Evolutionary conservation across 1,139 yeast genomes (phyloP).

Genomic region (Zygoascus meyerae): DNA sequence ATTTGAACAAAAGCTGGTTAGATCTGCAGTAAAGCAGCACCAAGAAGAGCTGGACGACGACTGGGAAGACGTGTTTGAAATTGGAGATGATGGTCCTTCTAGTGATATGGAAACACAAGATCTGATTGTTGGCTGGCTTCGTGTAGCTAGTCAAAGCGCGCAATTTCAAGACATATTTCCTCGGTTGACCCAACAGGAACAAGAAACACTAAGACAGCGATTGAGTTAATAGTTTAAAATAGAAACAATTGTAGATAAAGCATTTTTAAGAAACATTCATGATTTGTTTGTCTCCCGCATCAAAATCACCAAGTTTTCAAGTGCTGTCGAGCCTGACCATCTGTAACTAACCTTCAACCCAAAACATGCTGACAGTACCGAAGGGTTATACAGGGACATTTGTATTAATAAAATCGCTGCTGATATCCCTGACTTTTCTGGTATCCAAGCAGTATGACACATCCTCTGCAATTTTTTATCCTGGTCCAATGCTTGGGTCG

Average conservation of each 20-base stretch:
- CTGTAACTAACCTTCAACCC: too few relatives aligned
- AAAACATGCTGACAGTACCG: not conserved
- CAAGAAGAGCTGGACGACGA: slow-evolving; percentile 23
- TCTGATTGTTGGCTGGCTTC: slow-evolving; percentile 56
- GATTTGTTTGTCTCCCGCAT: not conserved
- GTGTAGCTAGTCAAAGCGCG: slow-evolving; percentile 41
- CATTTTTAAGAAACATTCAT: not conserved
- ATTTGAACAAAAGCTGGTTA: slow-evolving; percentile 37
- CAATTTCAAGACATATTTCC: slow-evolving; percentile 5
- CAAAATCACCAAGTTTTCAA: not conserved
- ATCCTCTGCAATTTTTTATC: slow-evolving; percentile 37
- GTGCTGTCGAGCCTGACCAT: too few relatives aligned
- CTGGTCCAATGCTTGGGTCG: slow-evolving; percentile 13
- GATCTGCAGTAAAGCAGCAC: slow-evolving; percentile 29
- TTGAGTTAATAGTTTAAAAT: too few relatives aligned
- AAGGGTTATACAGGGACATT: slow-evolving; percentile 23
- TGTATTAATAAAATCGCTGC: slow-evolving; percentile 34
- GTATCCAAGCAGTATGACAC: slow-evolving; percentile 48
- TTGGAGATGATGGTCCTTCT: slow-evolving; percentile 12
- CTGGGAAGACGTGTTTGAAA: slow-evolving; percentile 67
- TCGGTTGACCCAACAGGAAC: slow-evolving; percentile 5
- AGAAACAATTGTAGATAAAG: too few relatives aligned
- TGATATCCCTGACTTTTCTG: slow-evolving; percentile 36
- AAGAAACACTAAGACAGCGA: slow-evolving; percentile 2
- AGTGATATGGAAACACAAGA: slow-evolving; percentile 32